Conservation (phyloP, 2,329 filamentous ascomycete genomes). For the Conoideocrella luteorostrata region DNA sequence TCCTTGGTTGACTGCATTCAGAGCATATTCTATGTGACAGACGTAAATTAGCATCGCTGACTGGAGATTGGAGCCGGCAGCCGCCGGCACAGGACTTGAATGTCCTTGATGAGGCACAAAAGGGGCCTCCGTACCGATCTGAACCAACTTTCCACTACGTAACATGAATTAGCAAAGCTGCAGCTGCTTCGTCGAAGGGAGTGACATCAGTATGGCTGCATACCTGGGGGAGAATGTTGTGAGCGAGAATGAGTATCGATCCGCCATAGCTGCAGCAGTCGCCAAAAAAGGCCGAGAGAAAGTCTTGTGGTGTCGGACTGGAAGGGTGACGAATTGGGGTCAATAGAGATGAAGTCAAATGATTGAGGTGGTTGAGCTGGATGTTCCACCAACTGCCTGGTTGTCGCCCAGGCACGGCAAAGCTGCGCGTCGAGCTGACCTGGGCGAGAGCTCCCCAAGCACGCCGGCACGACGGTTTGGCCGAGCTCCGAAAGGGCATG, state of each 20-base stretch:
- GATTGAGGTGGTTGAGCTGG: constrained; percentile 26
- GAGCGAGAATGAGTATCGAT: constrained; percentile 98
- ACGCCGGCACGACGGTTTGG: constrained; percentile 20
- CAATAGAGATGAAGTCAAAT: constrained; percentile 8
- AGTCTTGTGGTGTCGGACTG: constrained; percentile 10
- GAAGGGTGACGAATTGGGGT: constrained; percentile 8
- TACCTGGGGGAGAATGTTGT: constrained; percentile 99
- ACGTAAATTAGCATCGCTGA: constrained; percentile 1
- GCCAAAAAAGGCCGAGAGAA: neutral
- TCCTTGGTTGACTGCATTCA: constrained; percentile 98
- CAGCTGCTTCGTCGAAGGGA: constrained; percentile 11
- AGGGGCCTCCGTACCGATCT: constrained; percentile 61
- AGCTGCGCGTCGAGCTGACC: constrained; percentile 32
- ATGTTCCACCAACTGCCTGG: constrained; percentile 21
- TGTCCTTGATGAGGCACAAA: neutral
- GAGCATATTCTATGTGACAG: constrained; percentile 73
- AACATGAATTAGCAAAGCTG: constrained; percentile 36
- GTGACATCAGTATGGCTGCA: constrained; percentile 28
- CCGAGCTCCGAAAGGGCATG: constrained; percentile 15
- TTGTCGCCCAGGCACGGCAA: constrained; percentile 27
- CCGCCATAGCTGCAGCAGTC: constrained; percentile 63
- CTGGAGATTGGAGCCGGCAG: too few relatives aligned
- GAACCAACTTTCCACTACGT: constrained; percentile 89
- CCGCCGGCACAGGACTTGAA: too few relatives aligned
- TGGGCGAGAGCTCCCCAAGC: constrained; percentile 3